These are phyloP conservation scores for Paradendryphiella salina DNA, from an alignment of 2,329 filamentous ascomycete species.

Conservation along the genomic window DNA sequence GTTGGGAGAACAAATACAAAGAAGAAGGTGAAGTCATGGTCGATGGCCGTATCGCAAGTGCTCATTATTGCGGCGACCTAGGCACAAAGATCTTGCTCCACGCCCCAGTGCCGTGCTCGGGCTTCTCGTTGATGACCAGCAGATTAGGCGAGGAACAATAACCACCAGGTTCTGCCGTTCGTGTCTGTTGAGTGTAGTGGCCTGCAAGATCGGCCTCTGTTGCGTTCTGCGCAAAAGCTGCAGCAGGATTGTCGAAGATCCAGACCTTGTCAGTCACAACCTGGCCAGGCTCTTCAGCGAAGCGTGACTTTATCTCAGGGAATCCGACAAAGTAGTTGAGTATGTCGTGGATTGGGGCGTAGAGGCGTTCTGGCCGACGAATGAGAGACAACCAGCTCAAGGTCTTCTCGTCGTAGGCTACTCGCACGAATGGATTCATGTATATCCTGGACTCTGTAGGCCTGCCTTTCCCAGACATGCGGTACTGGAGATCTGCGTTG, in stretches of 20 bases:
- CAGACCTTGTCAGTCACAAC: constrained; percentile 57
- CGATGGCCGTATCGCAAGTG: neutral
- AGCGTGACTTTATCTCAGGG: constrained; percentile 64
- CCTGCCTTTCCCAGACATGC: constrained; percentile 43
- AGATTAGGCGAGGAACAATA: constrained; percentile 61
- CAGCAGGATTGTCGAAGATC: constrained; percentile 47
- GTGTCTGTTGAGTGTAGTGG: constrained; percentile 45
- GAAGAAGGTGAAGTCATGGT: constrained; percentile 9
- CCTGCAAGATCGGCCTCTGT: constrained; percentile 32
- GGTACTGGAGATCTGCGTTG: constrained; percentile 50
- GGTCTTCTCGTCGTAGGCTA: constrained; percentile 65
- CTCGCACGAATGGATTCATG: constrained; percentile 75
- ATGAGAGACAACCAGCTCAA: constrained; percentile 63
- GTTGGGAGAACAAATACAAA: constrained; percentile 14
- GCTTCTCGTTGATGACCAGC: constrained; percentile 51
- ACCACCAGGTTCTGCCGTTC: constrained; percentile 56
- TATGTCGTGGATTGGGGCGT: constrained; percentile 62
- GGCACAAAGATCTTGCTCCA: constrained; percentile 42
- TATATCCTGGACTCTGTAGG: constrained; percentile 62
- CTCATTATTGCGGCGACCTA: constrained; percentile 20
- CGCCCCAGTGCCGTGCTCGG: constrained; percentile 35
- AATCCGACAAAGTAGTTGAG: constrained; percentile 60
- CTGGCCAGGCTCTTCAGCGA: constrained; percentile 62
- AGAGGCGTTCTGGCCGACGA: constrained; percentile 68
- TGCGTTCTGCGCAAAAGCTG: constrained; percentile 31